Percentiles rank a stretch among this genome's conserved stretches.
These are phyloP conservation scores for Stemphylium beticola DNA, from an alignment of 2,329 filamentous ascomycete species.

Conservation along the genomic window DNA sequence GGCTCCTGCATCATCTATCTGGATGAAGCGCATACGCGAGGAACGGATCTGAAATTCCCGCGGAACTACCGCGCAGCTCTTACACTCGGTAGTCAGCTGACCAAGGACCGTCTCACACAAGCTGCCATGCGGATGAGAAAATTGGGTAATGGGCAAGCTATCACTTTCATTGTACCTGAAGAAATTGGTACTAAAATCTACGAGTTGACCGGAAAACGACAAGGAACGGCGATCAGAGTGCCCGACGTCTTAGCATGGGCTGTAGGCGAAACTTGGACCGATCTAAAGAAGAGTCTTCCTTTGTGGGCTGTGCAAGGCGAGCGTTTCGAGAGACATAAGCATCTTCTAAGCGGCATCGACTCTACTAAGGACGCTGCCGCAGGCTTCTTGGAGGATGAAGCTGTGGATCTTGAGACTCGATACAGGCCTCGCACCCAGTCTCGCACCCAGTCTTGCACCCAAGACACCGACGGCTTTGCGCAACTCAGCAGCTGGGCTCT, in stretches of 20 bases:
- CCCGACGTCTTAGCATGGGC: constrained; percentile 65
- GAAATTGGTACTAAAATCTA: constrained; percentile 66
- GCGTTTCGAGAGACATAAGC: constrained; percentile 54
- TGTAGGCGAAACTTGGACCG: constrained; percentile 62
- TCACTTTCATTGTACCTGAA: constrained; percentile 64
- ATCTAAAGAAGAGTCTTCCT: constrained; percentile 58
- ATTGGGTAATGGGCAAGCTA: constrained; percentile 69
- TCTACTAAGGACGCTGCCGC: constrained; percentile 42
- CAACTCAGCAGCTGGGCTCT: constrained; percentile 19
- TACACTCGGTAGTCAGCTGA: constrained; percentile 68
- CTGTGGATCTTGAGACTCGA: constrained; percentile 57
- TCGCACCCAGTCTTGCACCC: constrained; percentile 42
- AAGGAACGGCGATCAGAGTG: constrained; percentile 50
- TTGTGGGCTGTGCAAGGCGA: constrained; percentile 68
- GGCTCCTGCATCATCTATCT: constrained; percentile 70
- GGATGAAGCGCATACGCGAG: constrained; percentile 73
- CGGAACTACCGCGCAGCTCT: constrained; percentile 66
- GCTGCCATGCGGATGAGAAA: constrained; percentile 62
- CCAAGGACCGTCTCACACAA: constrained; percentile 73
- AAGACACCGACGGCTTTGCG: background rate
- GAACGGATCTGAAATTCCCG: constrained; percentile 71
- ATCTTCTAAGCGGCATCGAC: constrained; percentile 38
- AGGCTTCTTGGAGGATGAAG: constrained; percentile 63
- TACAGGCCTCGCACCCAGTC: constrained; percentile 55
- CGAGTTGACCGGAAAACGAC: constrained; percentile 15